Evolutionary conservation across 1,284 basidiomycete genomes (phyloP), one percentile per base, ranked within the genome.

Genomic region (Termitomyces sp.): DNA sequence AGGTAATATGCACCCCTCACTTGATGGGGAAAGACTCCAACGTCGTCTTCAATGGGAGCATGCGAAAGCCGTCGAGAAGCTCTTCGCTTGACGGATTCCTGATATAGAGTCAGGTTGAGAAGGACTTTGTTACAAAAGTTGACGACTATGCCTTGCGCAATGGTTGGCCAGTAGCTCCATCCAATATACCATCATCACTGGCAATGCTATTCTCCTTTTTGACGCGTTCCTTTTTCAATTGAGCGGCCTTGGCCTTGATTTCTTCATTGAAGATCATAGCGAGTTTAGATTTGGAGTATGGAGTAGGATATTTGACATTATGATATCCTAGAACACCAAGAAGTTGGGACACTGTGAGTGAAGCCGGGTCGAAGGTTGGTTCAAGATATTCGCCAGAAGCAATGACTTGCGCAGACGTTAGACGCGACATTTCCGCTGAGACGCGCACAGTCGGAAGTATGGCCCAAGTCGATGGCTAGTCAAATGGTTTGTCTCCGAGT

Each of bases 261-360:
- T 91, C 77, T 33, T 84, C 76, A 54, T 92, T 83, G 70, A 94
- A 98, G 3, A 86, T 72, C 37, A 83, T 75, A 9, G 97, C 80
- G 21, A 98, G 81, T 62, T 91, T 93, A 5, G 85, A 76, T 70
- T 98, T 98, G 57, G 90, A 91, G 62, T 90, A 87, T 1, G 84
- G 83, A 3, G 85, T 80, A 5, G 89, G 83, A 69, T 88, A 91
- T 30, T 76, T 73, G 62, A 96, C 75, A 57, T 87, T 82, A 71
- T 98, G 91, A 64, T 87, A 87, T 37, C 88, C 82, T 47, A 98
- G 78, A 50, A 97, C 72, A 46, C 86, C 87, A 10, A 91, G 77
- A 5, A 96, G 75, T 63, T 94, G 88, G 13, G 89, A 79, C 33
- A 95, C 81, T 5, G 87, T 96, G 54, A 95, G 80, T 1, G 80